Conservation (phyloP, 2,329 filamentous ascomycete genomes). For the Colletotrichum kahawae region DNA sequence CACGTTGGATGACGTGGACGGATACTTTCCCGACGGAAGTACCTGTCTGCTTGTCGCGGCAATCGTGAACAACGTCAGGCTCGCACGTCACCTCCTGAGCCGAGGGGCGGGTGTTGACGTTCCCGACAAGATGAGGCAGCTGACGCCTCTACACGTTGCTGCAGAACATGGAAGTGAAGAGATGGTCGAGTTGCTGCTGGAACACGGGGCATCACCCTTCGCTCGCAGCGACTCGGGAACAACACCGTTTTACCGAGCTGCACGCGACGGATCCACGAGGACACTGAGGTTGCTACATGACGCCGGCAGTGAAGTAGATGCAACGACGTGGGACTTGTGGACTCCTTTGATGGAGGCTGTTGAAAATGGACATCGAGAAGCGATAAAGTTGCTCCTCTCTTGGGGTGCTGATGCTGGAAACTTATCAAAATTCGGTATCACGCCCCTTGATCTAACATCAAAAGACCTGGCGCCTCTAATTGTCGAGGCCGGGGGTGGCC, state of each 20-base stretch:
- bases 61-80: accelerated
- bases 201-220: not conserved
- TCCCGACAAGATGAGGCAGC: not conserved
- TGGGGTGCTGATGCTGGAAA: not conserved
- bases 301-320: accelerated
- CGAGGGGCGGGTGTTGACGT: too few relatives aligned
- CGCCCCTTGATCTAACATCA: not conserved
- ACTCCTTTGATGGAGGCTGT: not conserved
- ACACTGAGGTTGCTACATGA: accelerated
- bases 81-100: too few relatives aligned
- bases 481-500: not conserved
- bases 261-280: accelerated
- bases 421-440: accelerated
- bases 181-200: accelerated
- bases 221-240: not conserved
- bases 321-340: conserved; percentile 29
- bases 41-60: not conserved
- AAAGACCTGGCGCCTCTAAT: not conserved
- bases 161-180: accelerated
- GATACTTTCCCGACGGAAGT: accelerated
- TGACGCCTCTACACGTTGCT: not conserved
- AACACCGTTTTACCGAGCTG: not conserved
- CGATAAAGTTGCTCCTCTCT: not conserved
- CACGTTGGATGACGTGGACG: accelerated
- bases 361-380: accelerated